These are phyloP conservation scores for Lactifluus echinatus DNA, from an alignment of 768 basidiomycete species.

Conservation along the genomic window DNA sequence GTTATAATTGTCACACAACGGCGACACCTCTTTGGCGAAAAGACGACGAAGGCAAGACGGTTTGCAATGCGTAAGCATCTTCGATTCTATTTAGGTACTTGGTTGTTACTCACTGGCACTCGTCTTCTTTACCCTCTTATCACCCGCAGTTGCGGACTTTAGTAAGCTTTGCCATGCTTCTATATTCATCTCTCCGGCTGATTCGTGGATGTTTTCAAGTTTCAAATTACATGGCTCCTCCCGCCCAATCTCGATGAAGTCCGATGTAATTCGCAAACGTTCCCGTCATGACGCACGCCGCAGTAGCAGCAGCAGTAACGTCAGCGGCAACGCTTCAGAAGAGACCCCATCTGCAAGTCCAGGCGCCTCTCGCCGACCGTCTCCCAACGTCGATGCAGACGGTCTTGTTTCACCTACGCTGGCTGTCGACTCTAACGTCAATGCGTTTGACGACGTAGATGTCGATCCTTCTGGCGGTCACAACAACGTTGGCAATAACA, in stretches of 20 bases:
- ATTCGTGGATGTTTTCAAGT: slow-evolving; percentile 25
- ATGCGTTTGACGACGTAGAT: slow-evolving; percentile 9
- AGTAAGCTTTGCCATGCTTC: slow-evolving; percentile 36
- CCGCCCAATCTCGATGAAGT: slow-evolving; percentile 86
- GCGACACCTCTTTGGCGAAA: slow-evolving; percentile 87
- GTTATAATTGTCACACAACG: slow-evolving; percentile 85
- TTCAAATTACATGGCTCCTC: slow-evolving; percentile 82
- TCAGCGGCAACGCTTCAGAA: slow-evolving; percentile 41
- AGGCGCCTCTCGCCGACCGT: slow-evolving; percentile 63
- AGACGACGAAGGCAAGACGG: slow-evolving; percentile 85
- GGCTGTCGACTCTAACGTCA: slow-evolving; percentile 49
- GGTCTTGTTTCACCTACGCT: slow-evolving; percentile 47
- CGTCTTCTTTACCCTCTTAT: neutral
- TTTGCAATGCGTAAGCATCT: slow-evolving; percentile 74
- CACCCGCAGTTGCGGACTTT: slow-evolving; percentile 59
- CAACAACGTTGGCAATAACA: slow-evolving; percentile 28
- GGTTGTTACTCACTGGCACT: neutral
- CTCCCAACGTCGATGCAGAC: slow-evolving; percentile 44
- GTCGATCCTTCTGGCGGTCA: slow-evolving; percentile 37
- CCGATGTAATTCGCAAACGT: slow-evolving; percentile 81
- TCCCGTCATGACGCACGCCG: slow-evolving; percentile 74
- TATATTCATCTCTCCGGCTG: neutral
- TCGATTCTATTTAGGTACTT: neutral
- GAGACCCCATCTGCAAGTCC: slow-evolving; percentile 73
- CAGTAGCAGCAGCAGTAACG: slow-evolving; percentile 25